Base-by-base conservation (phyloP, 352 stramenopile genomes). In the Phytophthora citricola region DNA sequence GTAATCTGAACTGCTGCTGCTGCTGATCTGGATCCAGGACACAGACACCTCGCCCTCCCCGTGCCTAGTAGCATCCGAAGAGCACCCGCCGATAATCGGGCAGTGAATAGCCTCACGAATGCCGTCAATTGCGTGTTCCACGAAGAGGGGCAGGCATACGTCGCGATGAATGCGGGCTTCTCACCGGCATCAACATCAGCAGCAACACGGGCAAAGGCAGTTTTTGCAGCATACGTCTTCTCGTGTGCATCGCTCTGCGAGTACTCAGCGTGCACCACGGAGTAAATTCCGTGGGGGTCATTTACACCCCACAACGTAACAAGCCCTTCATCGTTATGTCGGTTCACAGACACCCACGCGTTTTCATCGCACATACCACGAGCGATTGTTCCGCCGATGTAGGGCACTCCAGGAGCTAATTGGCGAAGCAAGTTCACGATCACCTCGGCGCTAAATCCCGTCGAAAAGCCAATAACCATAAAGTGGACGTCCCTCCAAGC, bases 21-120 rank as follows among this genome's bases (percentile, higher is more conserved):
- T 96, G 49, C 86, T 93, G 51, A 96, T 94, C 63, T 96, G 88
- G 43, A 94, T 91, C 88, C 87, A 94, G 26, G 79, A 92, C 32
- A 93, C 79, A 1, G 83, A 76, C 11, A 83, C 78, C 31, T 84
- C 83, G 11, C 78, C 83, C 20, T 93, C 83, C 1, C 83, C 77
- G 41, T 93, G 83, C 53, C 86, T 88, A 8, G 79, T 76, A 5
- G 88, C 87, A 49, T 94, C 85, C 5, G 85, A 92, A 26, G 88
- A 96, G 46, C 88, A 96, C 6, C 88, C 88, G 51, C 88, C 88
- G 32, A 96, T 83, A 51, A 96, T 90, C 6, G 88, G 88, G 17
- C 85, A 92, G 47, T 85, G 76, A 59, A 94, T 83, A 1, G 81
- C 88, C 53, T 91, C 85, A 4, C 88, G 83, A 38, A 96, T 92